These are phyloP conservation scores for Fusarium begoniae DNA, from an alignment of 2,329 filamentous ascomycete genomes.

Conservation along the genomic window DNA sequence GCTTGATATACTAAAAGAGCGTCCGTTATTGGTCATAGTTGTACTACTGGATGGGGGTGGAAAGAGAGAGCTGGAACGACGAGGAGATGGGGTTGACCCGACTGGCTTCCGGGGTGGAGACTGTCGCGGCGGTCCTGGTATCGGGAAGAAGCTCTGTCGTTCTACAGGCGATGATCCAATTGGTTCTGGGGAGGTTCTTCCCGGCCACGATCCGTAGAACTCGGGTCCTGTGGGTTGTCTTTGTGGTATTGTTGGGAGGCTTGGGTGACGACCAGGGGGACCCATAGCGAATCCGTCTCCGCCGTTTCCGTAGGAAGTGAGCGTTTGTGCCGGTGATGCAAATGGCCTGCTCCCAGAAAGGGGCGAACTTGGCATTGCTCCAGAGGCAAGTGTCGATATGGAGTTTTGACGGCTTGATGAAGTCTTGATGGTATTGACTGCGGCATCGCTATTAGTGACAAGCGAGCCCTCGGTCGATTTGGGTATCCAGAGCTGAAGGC, in stretches of 20 bases:
- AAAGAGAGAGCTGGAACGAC: constrained; percentile 19
- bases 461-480: constrained; percentile 42
- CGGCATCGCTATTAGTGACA: constrained; percentile 41
- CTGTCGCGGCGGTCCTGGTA: constrained; percentile 15
- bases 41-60: constrained; percentile 7
- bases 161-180: constrained; percentile 26
- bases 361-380: neutral
- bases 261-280: constrained; percentile 18
- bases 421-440: constrained; percentile 8
- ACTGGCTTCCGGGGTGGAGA: constrained; percentile 28
- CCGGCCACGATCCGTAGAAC: constrained; percentile 29
- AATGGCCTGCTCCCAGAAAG: neutral
- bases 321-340: neutral
- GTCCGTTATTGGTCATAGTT: constrained; percentile 14
- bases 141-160: constrained; percentile 8
- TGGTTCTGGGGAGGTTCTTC: constrained; percentile 24
- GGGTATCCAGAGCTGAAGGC: constrained; percentile 47
- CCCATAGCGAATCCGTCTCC: constrained; percentile 4
- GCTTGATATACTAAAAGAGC: constrained; percentile 39
- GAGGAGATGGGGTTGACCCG: constrained; percentile 28
- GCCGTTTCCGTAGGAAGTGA: neutral
- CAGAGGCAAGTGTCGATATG: constrained; percentile 11
- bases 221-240: constrained; percentile 19
- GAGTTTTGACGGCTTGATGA: constrained; percentile 28
- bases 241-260: constrained; percentile 33